Percentiles rank a stretch among this genome's conserved stretches.
phyloP scores from a whole-genome alignment of 2,329 filamentous ascomycete genomes.

The Hirsutella thompsonii region DNA sequence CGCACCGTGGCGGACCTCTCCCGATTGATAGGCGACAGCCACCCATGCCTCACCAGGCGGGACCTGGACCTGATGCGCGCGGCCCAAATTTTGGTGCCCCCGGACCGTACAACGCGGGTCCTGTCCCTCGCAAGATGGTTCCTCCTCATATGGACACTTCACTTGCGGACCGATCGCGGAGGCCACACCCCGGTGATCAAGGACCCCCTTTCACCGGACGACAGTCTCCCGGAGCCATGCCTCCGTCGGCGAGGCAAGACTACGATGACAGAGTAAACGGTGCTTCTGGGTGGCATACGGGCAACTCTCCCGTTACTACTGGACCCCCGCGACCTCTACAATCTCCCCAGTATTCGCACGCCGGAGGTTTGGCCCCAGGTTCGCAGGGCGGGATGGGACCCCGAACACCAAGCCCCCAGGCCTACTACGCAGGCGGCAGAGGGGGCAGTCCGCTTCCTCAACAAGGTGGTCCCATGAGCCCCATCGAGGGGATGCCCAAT shows the following conservation, averaged over 20 bases:
- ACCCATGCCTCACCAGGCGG: constrained; percentile 10
- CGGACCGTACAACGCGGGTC: constrained; percentile 42
- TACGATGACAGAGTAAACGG: constrained; percentile 39
- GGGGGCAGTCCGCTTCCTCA: constrained; percentile 6
- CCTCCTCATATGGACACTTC: constrained; percentile 6
- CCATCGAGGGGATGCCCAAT: constrained; percentile 8
- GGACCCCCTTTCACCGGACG: constrained; percentile 11
- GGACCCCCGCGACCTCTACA: constrained; percentile 43
- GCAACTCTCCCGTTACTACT: constrained; percentile 77
- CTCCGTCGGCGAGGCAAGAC: constrained; percentile 30
- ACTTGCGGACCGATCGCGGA: constrained; percentile 8
- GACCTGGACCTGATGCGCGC: constrained; percentile 2
- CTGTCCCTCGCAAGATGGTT: constrained; percentile 18
- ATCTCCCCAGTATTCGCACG: constrained; percentile 42
- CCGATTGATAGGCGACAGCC: constrained; percentile 5
- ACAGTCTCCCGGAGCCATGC: constrained; percentile 10
- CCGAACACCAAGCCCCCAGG: constrained; percentile 15
- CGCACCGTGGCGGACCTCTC: constrained; percentile 8
- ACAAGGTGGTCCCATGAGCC: constrained; percentile 9
- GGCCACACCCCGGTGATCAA: constrained; percentile 18
- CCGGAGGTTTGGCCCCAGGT: constrained; percentile 43
- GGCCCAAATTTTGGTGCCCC: constrained; percentile 65
- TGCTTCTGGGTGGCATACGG: constrained; percentile 19
- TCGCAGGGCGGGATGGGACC: constrained; percentile 16
- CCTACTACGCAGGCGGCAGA: constrained; percentile 13